Evolutionary conservation across 495 filamentous ascomycete species (phyloP), one percentile per base, ranked within the genome.

Genomic region (Penicillium taxi): DNA sequence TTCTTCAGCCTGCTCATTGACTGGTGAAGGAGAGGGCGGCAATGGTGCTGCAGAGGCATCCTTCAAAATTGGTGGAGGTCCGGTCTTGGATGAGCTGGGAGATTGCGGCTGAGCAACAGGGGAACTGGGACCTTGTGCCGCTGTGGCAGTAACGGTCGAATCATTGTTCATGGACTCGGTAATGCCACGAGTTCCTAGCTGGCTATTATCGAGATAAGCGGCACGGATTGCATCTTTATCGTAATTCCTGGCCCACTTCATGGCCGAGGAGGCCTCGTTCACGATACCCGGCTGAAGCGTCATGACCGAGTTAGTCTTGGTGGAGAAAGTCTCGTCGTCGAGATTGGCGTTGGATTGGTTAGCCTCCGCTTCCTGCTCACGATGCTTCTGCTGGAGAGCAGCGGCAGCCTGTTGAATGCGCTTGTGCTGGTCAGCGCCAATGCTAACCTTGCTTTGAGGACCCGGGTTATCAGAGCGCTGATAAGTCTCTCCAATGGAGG

Each of bases 371-470:
- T 77, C 64, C 54, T 77, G 69, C 42, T 82, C 73, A 31, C 72
- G 72, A 46, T 84, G 75, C 47, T 74, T 75, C 40, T 74, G 73
- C 53, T 86, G 82, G 25, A 98, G 72, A 42, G 80, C 80, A 14
- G 82, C 79, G 2, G 91, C 91, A 13, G 90, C 90, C 24, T 81
- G 81, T 59, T 94, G 87, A 33, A 98, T 93, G 40, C 78, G 81
- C 41, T 90, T 88, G 46, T 94, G 84, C 57, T 95, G 89, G 44
- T 95, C 89, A 9, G 86, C 83, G 12, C 78, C 86, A 53, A 96
- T 86, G 61, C 83, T 95, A 18, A 79, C 81, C 63, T 89, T 94
- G 66, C 84, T 94, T 40, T 77, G 62, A 5, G 69, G 70, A 9
- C 66, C 70, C 26, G 56, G 67, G 25, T 62, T 72, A 32, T 74